Base-by-base conservation (phyloP, 352 stramenopile species). In the Globisporangium takayamanum region DNA sequence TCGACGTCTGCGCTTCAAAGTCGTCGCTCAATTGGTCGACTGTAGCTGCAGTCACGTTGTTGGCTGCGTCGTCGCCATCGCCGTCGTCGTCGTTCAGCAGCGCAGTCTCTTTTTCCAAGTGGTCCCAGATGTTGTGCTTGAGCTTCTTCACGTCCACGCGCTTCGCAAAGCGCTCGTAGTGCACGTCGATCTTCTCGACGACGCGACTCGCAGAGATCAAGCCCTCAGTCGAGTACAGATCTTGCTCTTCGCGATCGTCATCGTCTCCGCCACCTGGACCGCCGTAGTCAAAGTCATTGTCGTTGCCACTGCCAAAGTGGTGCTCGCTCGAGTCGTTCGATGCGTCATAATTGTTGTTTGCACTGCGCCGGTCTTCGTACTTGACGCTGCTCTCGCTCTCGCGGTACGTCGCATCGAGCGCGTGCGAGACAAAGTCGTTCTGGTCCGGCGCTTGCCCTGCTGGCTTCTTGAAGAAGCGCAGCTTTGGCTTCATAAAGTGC, bases 121-220 rank as follows among this genome's bases (percentile, higher is more conserved):
- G 78, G 22, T 78, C 71, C 97, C 96, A 99, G 37, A 99, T 85
- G 68, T 95, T 96, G 5, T 82, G 78, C 75, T 99, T 99, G 14
- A 99, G 75, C 49, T 95, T 89, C 65, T 97, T 97, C 2, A 99
- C 95, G 68, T 99, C 96, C 16, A 99, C 96, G 56, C 95, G 95
- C 67, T 99, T 99, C 18, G 96, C 96, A 42, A 96, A 82, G 15
- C 84, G 92, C 28, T 96, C 95, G 65, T 98, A 98, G 53, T 91
- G 74, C 10, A 96, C 80, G 50, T 96, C 75, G 60, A 99, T 87
- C 62, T 98, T 98, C 56, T 98, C 86, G 4, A 99, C 90, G 14
- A 97, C 87, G 33, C 95, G 80, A 46, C 97, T 84, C 25, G 89
- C 92, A 25, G 93, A 74, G 11, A 98, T 67, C 16, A 96, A 70